Evolutionary conservation across 1,284 basidiomycete species (phyloP), one percentile per base, ranked within the genome.

Genomic region (Stygiomarasmius scandens): DNA sequence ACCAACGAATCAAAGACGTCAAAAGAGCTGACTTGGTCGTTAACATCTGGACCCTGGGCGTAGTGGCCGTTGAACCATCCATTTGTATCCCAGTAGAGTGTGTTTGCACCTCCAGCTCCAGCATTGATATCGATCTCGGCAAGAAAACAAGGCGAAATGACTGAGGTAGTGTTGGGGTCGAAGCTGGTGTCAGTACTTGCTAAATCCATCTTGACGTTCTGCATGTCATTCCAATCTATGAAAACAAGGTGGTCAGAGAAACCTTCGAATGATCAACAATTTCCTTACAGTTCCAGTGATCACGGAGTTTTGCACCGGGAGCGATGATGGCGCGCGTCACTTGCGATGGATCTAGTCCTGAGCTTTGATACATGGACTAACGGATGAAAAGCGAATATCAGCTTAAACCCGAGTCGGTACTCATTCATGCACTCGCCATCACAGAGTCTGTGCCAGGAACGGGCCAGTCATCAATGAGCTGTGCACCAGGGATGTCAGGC

Each of bases 121-220:
- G 52, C 52, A 22, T 45, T 27, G 16, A 54, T 45, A 27, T 54
- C 52, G 3, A 11, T 45, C 10, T 54, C 25, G 25, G 52, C 44
- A 27, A 43, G 46, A 19, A 54, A 54, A 34, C 52, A 54, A 6
- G 52, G 52, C 10, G 52, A 25, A 41, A 46, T 54, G 19, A 54
- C 32, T 4, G 52, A 54, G n/a, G 46, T 54, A 29, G 38, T 41
- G 16, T 54, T 43, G 6, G 52, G 44, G 5, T 45, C 25, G 19
- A 32, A 54, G 41, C 32, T 47, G 16, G 52, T 44, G 14, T 43
- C 27, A 20, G 38, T 41, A 41, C 8, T 9, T 12, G 38, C 38
- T 19, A 41, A 9, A 19, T 41, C 38, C 38, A 41, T 54, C 46
- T 22, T 54, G 43, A 23, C 44, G 44, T 11, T 43, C 44, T 24